A percentile compares a stretch with the other conserved stretches of the same genome.
These are phyloP conservation scores for Gastrolobium villosum DNA, from an alignment of 306 rosid species.

Conservation along the genomic window DNA sequence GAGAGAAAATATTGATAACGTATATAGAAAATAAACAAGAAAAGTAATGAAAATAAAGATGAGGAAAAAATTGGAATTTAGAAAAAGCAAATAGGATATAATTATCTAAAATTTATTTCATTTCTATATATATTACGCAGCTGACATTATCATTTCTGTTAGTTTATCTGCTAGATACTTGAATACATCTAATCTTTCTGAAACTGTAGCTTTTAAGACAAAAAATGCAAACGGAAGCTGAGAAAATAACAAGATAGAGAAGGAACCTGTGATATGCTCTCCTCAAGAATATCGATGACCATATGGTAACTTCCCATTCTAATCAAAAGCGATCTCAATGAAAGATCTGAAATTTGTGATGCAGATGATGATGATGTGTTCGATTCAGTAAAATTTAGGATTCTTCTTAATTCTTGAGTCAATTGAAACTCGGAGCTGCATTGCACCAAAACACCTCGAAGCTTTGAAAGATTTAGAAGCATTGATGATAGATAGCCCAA, in stretches of 20 bases:
- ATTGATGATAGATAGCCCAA: background rate
- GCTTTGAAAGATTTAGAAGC: background rate
- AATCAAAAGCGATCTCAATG: background rate
- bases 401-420: background rate
- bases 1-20: too few species aligned
- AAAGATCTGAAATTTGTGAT: background rate
- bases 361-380: background rate
- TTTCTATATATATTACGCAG: too few species aligned
- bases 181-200: too few species aligned
- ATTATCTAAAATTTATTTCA: too few species aligned
- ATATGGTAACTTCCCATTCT: background rate
- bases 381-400: background rate
- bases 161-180: too few species aligned
- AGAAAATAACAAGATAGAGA: background rate
- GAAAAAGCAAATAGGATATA: too few species aligned
- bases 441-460: constrained; percentile 2
- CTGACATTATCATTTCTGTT: too few species aligned
- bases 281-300: background rate
- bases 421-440: background rate
- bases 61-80: too few species aligned
- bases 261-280: background rate
- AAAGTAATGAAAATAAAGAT: too few species aligned
- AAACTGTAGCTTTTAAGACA: too few species aligned
- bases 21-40: too few species aligned
- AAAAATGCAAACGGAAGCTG: too few species aligned